A percentile compares a stretch with the other conserved stretches of the same genome.
Conservation (phyloP, 140 eudicot genomes). For the Bidens hawaiensis region DNA sequence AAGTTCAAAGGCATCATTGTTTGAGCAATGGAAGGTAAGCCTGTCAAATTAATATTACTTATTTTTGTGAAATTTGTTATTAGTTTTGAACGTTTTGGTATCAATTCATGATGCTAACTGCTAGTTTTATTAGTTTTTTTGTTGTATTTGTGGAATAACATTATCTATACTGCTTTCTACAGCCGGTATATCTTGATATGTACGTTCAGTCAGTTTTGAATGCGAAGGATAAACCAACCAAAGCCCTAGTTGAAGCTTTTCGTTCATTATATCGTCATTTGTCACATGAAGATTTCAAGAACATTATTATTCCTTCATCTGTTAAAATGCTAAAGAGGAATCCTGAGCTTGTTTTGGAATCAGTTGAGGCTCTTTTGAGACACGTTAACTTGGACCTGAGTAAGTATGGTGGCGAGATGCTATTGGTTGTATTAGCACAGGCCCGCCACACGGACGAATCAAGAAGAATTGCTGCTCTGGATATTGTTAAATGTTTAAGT, state of each 20-base stretch:
- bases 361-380: constrained; percentile 63
- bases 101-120: no score
- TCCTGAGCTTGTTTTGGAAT: constrained; percentile 90
- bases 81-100: no score
- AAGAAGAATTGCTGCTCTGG: constrained; percentile 73
- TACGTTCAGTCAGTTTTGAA: constrained; percentile 77
- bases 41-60: no score
- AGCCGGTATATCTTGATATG: constrained; percentile 77
- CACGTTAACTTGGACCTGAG: constrained; percentile 74
- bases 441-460: constrained; percentile 96
- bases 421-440: constrained; percentile 68
- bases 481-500: constrained; percentile 65
- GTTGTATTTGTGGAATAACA: no score
- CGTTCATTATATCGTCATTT: constrained; percentile 52
- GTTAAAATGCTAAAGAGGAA: constrained; percentile 94
- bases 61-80: no score
- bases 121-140: no score
- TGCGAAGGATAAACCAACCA: constrained; percentile 72
- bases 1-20: constrained; percentile 39
- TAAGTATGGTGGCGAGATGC: constrained; percentile 70
- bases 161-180: constrained; percentile 35
- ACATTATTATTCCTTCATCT: constrained; percentile 62
- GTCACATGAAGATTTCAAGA: constrained; percentile 85
- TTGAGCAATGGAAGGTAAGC: constrained; percentile 67
- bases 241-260: constrained; percentile 75